Percentiles rank a stretch among this genome's conserved stretches.
These are phyloP conservation scores for Porcisia deanei DNA, from an alignment of 208 protist genomes.

Conservation along the genomic window DNA sequence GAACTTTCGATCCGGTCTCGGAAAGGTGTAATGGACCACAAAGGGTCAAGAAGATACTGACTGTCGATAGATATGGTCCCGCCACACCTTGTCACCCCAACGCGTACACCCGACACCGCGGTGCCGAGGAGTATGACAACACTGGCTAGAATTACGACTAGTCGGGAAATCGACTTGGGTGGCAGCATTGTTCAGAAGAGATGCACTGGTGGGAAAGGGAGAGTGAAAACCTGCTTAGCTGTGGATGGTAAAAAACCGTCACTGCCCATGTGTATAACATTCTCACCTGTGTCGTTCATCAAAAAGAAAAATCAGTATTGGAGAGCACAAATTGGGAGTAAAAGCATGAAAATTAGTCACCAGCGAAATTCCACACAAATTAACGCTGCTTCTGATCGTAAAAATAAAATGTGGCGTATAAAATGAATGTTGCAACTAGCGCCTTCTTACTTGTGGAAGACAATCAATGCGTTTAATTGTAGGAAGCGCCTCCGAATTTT, in stretches of 20 bases:
- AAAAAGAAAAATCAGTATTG: not conserved
- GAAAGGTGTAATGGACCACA: slow-evolving; percentile 43
- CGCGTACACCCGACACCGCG: slow-evolving; percentile 5
- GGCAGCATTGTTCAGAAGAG: not conserved
- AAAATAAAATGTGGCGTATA: not conserved
- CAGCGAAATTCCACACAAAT: not conserved
- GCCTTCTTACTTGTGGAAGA: not conserved
- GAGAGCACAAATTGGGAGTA: not conserved
- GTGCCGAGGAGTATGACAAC: not conserved
- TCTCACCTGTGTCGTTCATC: not conserved
- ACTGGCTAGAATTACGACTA: slow-evolving; percentile 4
- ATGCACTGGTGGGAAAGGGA: not conserved
- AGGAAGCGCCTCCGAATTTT: not conserved
- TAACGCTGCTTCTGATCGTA: too few relatives aligned
- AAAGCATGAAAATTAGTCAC: not conserved
- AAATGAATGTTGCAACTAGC: not conserved
- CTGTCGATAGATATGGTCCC: slow-evolving; percentile 67
- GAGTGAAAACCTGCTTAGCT: not conserved
- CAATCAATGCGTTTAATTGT: not conserved
- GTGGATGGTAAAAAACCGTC: not conserved
- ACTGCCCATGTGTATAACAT: not conserved
- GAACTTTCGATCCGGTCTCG: slow-evolving; percentile 6
- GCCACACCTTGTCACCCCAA: slow-evolving; percentile 40
- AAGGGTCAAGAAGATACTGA: slow-evolving; percentile 40
- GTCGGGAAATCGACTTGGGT: not conserved